Percentiles rank a stretch among this genome's conserved stretches.
These are phyloP conservation scores for Rhizopus microsporus DNA, from an alignment of 371 early-diverging fungal species.

Conservation along the genomic window DNA sequence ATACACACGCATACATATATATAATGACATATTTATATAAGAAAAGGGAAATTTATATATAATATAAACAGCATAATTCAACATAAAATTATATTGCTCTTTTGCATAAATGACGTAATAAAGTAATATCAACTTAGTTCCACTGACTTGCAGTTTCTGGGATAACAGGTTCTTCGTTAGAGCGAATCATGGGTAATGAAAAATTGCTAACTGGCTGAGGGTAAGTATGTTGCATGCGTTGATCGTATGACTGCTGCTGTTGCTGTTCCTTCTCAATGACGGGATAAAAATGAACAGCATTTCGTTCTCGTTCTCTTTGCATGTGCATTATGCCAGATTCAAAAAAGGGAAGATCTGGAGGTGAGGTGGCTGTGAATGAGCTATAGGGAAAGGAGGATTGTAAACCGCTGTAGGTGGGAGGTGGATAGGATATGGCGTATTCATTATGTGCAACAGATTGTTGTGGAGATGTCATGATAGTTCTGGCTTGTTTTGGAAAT, in stretches of 20 bases:
- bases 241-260: slow-evolving; percentile 23
- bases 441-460: slow-evolving; percentile 20
- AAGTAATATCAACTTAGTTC: slow-evolving; percentile 5
- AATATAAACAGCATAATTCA: slow-evolving; percentile 1
- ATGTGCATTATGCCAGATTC: slow-evolving; percentile 4
- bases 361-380: neutral
- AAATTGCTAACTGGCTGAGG: slow-evolving; percentile 3
- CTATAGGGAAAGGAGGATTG: neutral
- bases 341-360: slow-evolving; percentile 8
- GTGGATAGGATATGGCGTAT: slow-evolving; percentile 18
- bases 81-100: neutral
- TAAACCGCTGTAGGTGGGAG: neutral
- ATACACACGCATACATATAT: too few relatives aligned
- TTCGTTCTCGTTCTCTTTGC: neutral
- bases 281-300: neutral
- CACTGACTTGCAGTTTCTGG: slow-evolving; percentile 13
- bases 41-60: slow-evolving; percentile 2
- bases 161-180: slow-evolving; percentile 13
- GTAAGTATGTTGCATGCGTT: slow-evolving; percentile 18
- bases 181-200: slow-evolving; percentile 28
- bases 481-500: slow-evolving; percentile 22
- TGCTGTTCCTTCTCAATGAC: neutral
- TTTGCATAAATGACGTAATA: too few relatives aligned
- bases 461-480: slow-evolving; percentile 23
- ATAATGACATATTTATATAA: neutral